These are phyloP conservation scores for Scortechinia acanthostroma DNA, from an alignment of 2,329 filamentous ascomycete genomes.

Conservation along the genomic window DNA sequence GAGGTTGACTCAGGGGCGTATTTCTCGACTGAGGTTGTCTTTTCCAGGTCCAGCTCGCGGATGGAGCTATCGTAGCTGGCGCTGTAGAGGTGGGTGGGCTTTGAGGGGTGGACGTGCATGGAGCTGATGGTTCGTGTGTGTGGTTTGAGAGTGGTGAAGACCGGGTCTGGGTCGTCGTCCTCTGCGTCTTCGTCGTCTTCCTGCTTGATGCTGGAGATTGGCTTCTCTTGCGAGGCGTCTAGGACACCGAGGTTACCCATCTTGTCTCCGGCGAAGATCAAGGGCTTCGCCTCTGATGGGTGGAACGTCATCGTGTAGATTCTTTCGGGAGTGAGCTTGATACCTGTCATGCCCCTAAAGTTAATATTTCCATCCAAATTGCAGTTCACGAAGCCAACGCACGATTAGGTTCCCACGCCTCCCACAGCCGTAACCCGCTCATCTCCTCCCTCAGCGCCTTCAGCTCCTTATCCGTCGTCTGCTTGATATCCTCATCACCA, in stretches of 20 bases:
- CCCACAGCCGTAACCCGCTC: conserved; percentile 71
- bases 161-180: conserved; percentile 58
- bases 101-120: conserved; percentile 69
- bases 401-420: conserved; percentile 77
- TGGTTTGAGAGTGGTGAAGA: conserved; percentile 83
- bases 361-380: too few species aligned
- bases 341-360: conserved; percentile 42
- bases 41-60: conserved; percentile 75
- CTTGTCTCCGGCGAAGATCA: conserved; percentile 92
- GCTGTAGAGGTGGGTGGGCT: conserved; percentile 71
- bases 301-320: conserved; percentile 86
- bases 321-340: conserved; percentile 83
- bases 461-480: conserved; percentile 71
- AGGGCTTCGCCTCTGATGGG: conserved; percentile 74
- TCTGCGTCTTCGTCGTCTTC: conserved; percentile 70
- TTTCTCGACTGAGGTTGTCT: conserved; percentile 72
- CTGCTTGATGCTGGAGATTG: conserved; percentile 42
- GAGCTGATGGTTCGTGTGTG: conserved; percentile 83
- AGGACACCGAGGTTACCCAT: conserved; percentile 85
- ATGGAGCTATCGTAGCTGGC: conserved; percentile 91
- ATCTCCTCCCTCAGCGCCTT: conserved; percentile 70
- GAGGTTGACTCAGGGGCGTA: conserved; percentile 67
- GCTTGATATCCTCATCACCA: conserved; percentile 72
- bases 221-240: conserved; percentile 69
- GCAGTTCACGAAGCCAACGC: conserved; percentile 14